Conservation (phyloP, 2,329 filamentous ascomycete genomes). For the Capronia epimyces region DNA sequence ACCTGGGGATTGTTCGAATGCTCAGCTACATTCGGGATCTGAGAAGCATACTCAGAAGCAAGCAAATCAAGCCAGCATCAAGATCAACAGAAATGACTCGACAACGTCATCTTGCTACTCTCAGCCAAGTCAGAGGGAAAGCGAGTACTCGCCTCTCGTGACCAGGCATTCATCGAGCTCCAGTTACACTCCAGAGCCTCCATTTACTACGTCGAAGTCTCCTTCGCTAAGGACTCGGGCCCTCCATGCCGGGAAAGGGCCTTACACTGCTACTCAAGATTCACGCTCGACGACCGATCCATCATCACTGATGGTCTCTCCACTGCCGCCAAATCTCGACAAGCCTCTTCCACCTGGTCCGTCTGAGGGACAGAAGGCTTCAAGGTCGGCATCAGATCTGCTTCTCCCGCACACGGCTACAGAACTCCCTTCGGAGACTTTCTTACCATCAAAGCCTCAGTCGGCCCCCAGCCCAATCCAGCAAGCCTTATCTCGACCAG, state of each 20-base stretch:
- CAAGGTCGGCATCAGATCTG: conserved; percentile 17
- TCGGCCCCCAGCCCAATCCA: not conserved
- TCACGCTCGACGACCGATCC: conserved; percentile 2
- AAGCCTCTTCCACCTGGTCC: conserved; percentile 24
- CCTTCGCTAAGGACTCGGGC: conserved; percentile 3
- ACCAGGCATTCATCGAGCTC: conserved; percentile 25
- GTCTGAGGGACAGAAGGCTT: conserved; percentile 5
- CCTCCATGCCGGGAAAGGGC: not conserved
- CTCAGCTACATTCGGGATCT: not conserved
- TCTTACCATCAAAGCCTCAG: not conserved
- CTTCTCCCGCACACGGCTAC: conserved; percentile 3
- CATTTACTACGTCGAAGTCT: conserved; percentile 7
- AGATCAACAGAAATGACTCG: conserved; percentile 23
- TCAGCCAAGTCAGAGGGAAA: conserved; percentile 18
- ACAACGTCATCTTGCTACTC: conserved; percentile 24
- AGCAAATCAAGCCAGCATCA: conserved; percentile 7
- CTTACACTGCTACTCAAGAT: conserved; percentile 1
- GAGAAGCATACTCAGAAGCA: conserved; percentile 4
- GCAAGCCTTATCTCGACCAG: conserved; percentile 1
- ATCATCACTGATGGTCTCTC: conserved; percentile 6
- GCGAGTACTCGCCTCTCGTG: conserved; percentile 22
- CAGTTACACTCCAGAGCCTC: conserved; percentile 20
- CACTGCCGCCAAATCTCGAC: conserved; percentile 16
- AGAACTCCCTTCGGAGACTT: conserved; percentile 9
- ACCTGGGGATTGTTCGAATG: conserved; percentile 1